Evolutionary conservation across 2,329 filamentous ascomycete genomes (phyloP), one percentile per base, ranked within the genome.

Genomic region (Calonectria fujianensis): DNA sequence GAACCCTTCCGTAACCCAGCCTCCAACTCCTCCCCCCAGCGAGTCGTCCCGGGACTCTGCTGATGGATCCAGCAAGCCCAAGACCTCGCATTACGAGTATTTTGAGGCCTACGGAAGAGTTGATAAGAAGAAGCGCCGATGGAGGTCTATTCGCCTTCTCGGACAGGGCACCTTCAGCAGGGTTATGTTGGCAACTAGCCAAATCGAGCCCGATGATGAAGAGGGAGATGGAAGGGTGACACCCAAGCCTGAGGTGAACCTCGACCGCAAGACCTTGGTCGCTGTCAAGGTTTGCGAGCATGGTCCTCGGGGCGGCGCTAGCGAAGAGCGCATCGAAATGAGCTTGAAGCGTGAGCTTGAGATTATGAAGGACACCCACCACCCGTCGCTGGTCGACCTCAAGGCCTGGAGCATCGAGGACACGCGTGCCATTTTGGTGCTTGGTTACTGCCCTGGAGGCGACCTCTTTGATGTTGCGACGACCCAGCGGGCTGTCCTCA

Each of bases 211-310:
- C 13, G 88, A 89, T 0, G 88, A 89, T 35, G 85, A 87, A 69
- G 77, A 82, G 80, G 73, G 81, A 80, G 80, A 85, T 79, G 82
- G 85, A 82, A 72, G 75, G 29, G 69, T 78, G 24, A 79, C 80
- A 77, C 70, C 83, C 69, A 74, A 77, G 75, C 64, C 85, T 1
- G 82, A 85, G 39, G 79, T 82, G 52, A 79, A 80, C 7, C 79
- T 85, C n/a, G 81, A 94, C 76, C 92, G 93, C n/a, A 94, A 93
- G 81, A 95, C 94, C 68, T 88, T 99, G 18, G 97, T 98, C 4
- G 97, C 97, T 1, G 93, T 99, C 82, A 99, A 99, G 85, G 93
- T 99, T 57, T 96, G 97, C 82, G 95, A 98, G 84, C 96, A 98
- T 85, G 97, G 96, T 4, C 96, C 97, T 1, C 95, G 95, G 31